These are phyloP conservation scores for Gaultheria prostrata DNA, from an alignment of 148 eudicot genomes.

Conservation along the genomic window DNA sequence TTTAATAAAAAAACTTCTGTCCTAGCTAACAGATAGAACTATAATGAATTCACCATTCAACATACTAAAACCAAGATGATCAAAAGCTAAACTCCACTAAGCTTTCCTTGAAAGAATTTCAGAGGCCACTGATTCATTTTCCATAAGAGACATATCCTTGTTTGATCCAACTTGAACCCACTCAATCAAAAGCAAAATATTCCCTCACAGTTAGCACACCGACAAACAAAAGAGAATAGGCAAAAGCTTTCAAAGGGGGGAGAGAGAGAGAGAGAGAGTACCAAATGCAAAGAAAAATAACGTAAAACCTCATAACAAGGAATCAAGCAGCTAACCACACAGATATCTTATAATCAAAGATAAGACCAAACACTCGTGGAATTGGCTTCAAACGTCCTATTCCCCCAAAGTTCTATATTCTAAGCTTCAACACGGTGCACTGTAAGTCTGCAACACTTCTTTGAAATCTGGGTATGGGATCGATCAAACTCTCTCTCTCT, in stretches of 20 bases:
- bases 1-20: too few species aligned
- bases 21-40: too few species aligned
- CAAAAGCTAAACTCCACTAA: neutral
- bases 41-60: too few species aligned
- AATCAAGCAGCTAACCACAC: neutral
- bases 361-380: neutral
- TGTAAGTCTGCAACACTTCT: neutral
- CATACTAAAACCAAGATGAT: neutral
- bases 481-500: neutral
- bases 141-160: neutral
- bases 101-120: neutral
- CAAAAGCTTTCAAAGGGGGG: too few species aligned
- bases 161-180: neutral
- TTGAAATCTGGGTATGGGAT: neutral
- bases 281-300: neutral
- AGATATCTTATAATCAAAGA: neutral
- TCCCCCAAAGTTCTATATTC: neutral
- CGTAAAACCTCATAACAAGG: neutral
- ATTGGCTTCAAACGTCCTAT: neutral
- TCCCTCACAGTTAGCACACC: neutral
- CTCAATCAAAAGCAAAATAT: neutral
- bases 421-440: neutral
- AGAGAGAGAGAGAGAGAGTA: neutral
- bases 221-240: neutral
- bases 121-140: neutral